Base-by-base conservation (phyloP, 768 basidiomycete species). In the Clathrus columnatus region DNA sequence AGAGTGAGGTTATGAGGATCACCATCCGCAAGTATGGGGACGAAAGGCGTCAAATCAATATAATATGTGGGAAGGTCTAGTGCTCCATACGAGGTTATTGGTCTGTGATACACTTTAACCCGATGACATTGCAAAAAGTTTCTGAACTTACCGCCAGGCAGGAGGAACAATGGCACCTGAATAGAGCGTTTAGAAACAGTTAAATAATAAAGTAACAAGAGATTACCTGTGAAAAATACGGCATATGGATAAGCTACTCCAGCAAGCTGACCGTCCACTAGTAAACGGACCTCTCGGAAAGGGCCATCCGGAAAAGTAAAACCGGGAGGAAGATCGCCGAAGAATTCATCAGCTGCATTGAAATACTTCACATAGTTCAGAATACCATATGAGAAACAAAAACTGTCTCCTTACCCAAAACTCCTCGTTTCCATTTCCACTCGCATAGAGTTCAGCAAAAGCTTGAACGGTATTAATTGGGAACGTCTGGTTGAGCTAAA, bases 61-160 rank as follows among this genome's bases (percentile, higher is more conserved):
- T 82, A 82, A 66, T 89, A 90, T 1, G 83, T 86, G 1, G 88
- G 87, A 11, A 87, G 73, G 61, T 89, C 86, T 23, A 88, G 69
- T 2, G 85, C 85, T 8, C 86, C 84, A 57, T 87, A 89, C 0
- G 87, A 79, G 0, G 84, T 76, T 65, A 89, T 87, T 0, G 87
- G 87, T 48, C 84, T 82, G 48, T 7, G 16, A 23, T 55, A 18
- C 36, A 7, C 49, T 14, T 18, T 17, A 23, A 7, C 23, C 42
- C 8, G 20, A 28, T n/a, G 2, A 44, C 48, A 16, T 32, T 16
- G 21, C 28, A 2, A 51, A 7, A 17, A 26, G 8, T 3, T 10
- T 2, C 4, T 41, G n/a, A 10, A 49, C 69, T 45, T 51, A 83
- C 83, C 81, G 76, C 87, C 87, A 89, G 27, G 81, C 75, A 1